phyloP scores from a whole-genome alignment of 306 rosid genomes.

The Sindora glabra region DNA sequence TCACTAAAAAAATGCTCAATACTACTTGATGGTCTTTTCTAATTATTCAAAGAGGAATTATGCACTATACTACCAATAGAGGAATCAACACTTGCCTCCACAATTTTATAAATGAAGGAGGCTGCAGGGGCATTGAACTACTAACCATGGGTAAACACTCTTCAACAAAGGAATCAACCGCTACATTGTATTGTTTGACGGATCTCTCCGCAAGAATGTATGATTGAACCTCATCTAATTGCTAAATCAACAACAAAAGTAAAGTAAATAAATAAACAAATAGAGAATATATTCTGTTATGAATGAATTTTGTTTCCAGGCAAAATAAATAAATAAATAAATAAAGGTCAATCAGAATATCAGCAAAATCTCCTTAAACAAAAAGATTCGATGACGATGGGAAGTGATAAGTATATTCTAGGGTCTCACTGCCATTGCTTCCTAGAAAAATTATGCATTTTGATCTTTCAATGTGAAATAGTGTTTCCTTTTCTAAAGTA shows the following conservation, averaged over 20 bases:
- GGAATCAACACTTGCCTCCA: background rate
- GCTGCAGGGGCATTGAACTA: slow-evolving; percentile 2
- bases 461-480: too few species aligned
- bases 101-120: background rate
- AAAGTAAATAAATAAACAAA: too few species aligned
- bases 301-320: too few species aligned
- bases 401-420: too few species aligned
- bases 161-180: slow-evolving; percentile 34
- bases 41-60: background rate
- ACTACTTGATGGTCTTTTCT: background rate
- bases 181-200: slow-evolving; percentile 32
- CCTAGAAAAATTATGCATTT: background rate
- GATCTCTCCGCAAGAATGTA: slow-evolving; percentile 72
- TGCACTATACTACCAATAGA: background rate
- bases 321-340: too few species aligned
- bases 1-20: background rate
- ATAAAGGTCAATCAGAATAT: background rate
- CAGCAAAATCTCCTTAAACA: background rate
- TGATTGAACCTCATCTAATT: slow-evolving; percentile 80
- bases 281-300: too few species aligned
- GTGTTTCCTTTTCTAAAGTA: too few species aligned
- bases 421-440: background rate
- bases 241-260: slow-evolving; percentile 33
- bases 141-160: slow-evolving; percentile 68
- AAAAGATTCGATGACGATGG: background rate